A percentile compares a stretch with the other conserved stretches of the same genome.
Evolutionary conservation across 345 rosid species (phyloP).

Genomic region (Rubroshorea leprosula): DNA sequence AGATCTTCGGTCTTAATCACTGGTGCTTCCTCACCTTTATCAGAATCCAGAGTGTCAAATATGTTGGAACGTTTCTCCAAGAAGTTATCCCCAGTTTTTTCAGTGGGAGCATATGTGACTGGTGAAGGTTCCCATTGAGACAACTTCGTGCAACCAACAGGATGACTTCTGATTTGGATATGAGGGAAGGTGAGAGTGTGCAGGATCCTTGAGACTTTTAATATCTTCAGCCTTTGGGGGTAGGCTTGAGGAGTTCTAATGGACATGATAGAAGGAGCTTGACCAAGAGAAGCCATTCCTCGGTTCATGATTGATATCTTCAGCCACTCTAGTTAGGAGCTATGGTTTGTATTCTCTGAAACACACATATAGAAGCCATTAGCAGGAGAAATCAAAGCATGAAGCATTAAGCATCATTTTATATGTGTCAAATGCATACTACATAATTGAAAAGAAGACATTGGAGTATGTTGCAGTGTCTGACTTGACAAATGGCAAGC

Average conservation of each 20-base stretch:
- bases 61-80: conserved; percentile 41
- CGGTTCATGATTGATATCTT: conserved; percentile 26
- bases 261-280: conserved; percentile 29
- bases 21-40: conserved; percentile 31
- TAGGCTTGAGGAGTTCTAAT: conserved; percentile 19
- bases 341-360: conserved; percentile 13
- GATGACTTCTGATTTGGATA: conserved; percentile 15
- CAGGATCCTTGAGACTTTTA: conserved; percentile 18
- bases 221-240: conserved; percentile 27
- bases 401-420: not conserved
- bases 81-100: conserved; percentile 34
- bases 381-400: not conserved
- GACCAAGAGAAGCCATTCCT: conserved; percentile 46
- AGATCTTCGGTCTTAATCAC: conserved; percentile 19
- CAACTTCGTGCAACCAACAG: conserved; percentile 42
- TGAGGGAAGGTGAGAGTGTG: conserved; percentile 14
- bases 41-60: conserved; percentile 49
- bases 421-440: not conserved
- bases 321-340: conserved; percentile 7
- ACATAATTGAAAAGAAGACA: no score
- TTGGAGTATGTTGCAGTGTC: no score
- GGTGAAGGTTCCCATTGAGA: conserved; percentile 70
- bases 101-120: conserved; percentile 36
- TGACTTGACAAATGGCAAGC: no score
- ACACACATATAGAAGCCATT: conserved; percentile 1